Percentiles rank a stretch among this genome's conserved stretches.
Conservation (phyloP, 257 asterid genomes). For the Solanum gandarillasii region DNA sequence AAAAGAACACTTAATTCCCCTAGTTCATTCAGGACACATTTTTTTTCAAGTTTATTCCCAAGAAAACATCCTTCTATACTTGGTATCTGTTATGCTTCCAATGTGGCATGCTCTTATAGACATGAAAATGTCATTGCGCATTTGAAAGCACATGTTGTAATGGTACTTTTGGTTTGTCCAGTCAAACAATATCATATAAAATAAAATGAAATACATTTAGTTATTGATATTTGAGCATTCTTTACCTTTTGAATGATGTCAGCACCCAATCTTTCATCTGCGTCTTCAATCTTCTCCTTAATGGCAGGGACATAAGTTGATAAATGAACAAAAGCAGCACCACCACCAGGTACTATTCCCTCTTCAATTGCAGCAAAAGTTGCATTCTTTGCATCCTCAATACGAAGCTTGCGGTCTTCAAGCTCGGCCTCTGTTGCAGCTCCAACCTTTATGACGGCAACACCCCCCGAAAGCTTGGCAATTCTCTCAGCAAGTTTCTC, state of each 20-base stretch:
- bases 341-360: conserved; percentile 99
- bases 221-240: neutral
- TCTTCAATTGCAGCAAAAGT: conserved; percentile 99
- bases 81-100: neutral
- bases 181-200: neutral
- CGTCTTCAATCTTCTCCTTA: conserved; percentile 71
- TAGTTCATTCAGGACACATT: neutral
- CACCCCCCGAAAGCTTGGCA: conserved; percentile 95
- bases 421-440: conserved; percentile 98
- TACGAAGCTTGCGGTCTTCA: conserved; percentile 86
- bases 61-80: neutral
- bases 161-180: too few species aligned
- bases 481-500: conserved; percentile 93
- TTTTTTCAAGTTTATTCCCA: neutral
- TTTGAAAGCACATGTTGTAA: neutral
- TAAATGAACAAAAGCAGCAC: conserved; percentile 91
- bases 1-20: neutral
- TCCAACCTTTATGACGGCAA: conserved; percentile 94
- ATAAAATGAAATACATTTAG: neutral
- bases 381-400: conserved; percentile 98
- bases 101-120: neutral
- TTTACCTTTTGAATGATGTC: conserved; percentile 88
- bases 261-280: conserved; percentile 86
- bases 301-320: conserved; percentile 64
- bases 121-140: neutral